Conservation (phyloP, 306 rosid genomes). For the Ochetophila trinervis region DNA sequence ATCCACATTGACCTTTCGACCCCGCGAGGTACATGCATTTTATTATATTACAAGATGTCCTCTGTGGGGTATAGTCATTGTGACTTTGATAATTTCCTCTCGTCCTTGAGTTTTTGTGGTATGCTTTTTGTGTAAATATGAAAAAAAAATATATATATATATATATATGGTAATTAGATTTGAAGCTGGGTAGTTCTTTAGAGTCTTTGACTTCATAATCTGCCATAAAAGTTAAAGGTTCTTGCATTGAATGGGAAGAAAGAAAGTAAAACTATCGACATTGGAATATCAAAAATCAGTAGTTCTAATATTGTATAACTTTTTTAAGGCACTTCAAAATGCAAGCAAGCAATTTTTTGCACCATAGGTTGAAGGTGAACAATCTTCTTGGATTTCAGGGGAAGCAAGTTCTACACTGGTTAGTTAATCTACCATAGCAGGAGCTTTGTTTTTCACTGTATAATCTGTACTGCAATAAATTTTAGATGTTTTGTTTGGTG, state of each 20-base stretch:
- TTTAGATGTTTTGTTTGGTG: not conserved
- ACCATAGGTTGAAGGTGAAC: not conserved
- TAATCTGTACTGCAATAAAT: not conserved
- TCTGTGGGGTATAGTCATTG: conserved; percentile 38
- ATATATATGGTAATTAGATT: conserved; percentile 3
- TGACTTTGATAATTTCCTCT: conserved; percentile 9
- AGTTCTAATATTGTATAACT: not conserved
- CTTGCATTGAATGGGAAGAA: not conserved
- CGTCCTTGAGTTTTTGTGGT: conserved; percentile 32
- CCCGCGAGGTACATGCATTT: conserved; percentile 26
- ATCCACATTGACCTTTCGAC: conserved; percentile 29
- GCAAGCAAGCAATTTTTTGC: not conserved
- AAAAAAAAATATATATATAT: too few species aligned
- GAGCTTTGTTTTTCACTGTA: not conserved
- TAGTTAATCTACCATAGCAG: not conserved
- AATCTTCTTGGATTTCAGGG: not conserved
- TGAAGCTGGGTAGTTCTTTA: conserved; percentile 6
- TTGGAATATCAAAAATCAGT: not conserved
- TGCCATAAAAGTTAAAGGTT: not conserved
- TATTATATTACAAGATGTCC: conserved; percentile 1
- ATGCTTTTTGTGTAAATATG: conserved; percentile 22
- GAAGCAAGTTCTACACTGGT: not conserved
- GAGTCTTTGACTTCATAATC: conserved; percentile 5
- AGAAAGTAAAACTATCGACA: not conserved
- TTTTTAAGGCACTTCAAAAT: not conserved